Evolutionary conservation across 2,329 filamentous ascomycete genomes (phyloP).

Genomic region (Penicillium sclerotigenum): DNA sequence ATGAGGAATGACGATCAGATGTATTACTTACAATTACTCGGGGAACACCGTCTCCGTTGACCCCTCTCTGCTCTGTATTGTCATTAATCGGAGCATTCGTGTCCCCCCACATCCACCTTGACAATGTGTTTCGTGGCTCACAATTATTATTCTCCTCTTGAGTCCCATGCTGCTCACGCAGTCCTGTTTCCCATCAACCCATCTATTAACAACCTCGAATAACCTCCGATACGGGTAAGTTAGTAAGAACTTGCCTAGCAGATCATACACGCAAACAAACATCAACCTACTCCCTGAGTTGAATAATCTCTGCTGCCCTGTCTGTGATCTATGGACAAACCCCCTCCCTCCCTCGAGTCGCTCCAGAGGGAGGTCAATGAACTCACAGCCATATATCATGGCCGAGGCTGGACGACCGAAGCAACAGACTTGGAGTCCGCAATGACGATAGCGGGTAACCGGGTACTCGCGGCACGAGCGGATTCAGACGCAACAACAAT

Average conservation of each 20-base stretch:
- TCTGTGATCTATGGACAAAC: constrained; percentile 5
- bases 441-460: neutral
- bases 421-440: neutral
- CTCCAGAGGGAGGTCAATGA: constrained; percentile 1
- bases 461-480: neutral
- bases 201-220: neutral
- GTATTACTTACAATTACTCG: neutral
- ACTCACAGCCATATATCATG: neutral
- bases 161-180: neutral
- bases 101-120: neutral
- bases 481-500: neutral
- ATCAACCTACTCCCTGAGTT: neutral
- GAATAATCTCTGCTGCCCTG: neutral
- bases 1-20: neutral
- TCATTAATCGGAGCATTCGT: neutral
- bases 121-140: constrained; percentile 1
- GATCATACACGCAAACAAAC: neutral
- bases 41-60: neutral
- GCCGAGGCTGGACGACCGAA: neutral
- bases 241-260: neutral
- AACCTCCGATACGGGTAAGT: neutral
- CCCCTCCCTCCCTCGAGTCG: neutral
- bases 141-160: neutral
- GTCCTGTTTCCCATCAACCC: neutral
- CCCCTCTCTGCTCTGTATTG: constrained; percentile 5